These are phyloP conservation scores for Cladosporium sp. DNA, from an alignment of 2,329 filamentous ascomycete species.

Conservation along the genomic window DNA sequence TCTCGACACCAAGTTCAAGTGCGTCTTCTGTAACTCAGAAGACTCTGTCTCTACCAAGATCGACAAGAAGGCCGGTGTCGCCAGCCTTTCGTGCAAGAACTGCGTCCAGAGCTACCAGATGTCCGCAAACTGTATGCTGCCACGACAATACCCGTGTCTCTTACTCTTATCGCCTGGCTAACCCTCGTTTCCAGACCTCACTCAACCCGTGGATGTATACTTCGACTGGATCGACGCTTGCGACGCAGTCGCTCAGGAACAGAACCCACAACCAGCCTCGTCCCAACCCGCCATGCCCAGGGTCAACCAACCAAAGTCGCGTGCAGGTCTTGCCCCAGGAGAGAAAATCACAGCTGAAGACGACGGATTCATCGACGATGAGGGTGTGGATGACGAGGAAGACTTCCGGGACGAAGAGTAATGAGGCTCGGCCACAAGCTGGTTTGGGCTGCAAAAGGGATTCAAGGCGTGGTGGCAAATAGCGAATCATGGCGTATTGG, in stretches of 20 bases:
- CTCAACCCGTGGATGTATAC: conserved; percentile 89
- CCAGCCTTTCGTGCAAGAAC: conserved; percentile 81
- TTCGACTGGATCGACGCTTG: conserved; percentile 98
- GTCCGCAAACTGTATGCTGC: conserved; percentile 60
- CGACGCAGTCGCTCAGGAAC: conserved; percentile 65
- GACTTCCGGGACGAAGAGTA: conserved; percentile 28
- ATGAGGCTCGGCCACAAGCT: neutral
- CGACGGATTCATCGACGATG: conserved; percentile 34
- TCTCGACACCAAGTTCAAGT: conserved; percentile 81
- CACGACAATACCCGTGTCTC: neutral
- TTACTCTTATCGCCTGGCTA: neutral
- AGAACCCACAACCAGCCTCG: conserved; percentile 36
- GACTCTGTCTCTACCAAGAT: conserved; percentile 86
- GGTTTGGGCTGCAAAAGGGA: too few relatives aligned
- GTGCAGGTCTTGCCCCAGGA: conserved; percentile 23
- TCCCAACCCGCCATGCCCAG: conserved; percentile 9
- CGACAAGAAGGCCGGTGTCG: conserved; percentile 87
- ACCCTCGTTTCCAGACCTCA: conserved; percentile 62
- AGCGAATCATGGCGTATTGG: neutral
- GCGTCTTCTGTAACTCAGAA: conserved; percentile 98
- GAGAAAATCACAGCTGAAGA: conserved; percentile 30
- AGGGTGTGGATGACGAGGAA: conserved; percentile 31
- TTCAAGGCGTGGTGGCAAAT: neutral
- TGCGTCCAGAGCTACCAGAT: conserved; percentile 94
- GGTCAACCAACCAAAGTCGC: conserved; percentile 6